Evolutionary conservation across 768 basidiomycete genomes (phyloP), one percentile per base, ranked within the genome.

Genomic region (Polyporus arcularius): DNA sequence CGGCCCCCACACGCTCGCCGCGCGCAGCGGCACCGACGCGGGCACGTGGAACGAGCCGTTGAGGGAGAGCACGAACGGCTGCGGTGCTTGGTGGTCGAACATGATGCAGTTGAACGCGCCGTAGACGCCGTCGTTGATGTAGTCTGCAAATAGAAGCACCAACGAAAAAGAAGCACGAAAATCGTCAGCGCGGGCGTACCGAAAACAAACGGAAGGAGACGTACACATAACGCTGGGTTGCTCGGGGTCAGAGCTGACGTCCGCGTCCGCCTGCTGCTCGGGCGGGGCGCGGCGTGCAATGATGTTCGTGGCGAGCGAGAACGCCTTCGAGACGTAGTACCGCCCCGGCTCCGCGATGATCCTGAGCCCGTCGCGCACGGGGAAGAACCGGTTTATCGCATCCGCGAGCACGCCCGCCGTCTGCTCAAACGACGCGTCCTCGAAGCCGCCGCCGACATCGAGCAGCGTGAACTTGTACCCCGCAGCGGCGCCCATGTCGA

Each of bases 81-180:
- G 85, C 58, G 69, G 68, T 18, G 64, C 53, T 47, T 96, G 95
- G 76, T 99, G 97, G 76, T 98, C 97, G 76, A 98, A 98, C 71
- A 98, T 80, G 76, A 95, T 95, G 78, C 92, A 95, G 80, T 96
- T 95, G 81, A 96, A 95, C 21, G 94, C 87, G 53, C 96, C 95
- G 74, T 99, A 99, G 42, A 99, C 94, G 46, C 97, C 97, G 74
- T 98, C 96, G 78, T 98, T 98, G 84, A 98, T 94, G 80, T 98
- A 98, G 80, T 98, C 95, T 97, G 74, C 40, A 57, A 26, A 26
- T 26, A 26, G 21, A 26, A 26, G 21, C 21, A 26, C 21, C 21
- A 26, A 26, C 21, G 32, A 32, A 32, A n/a, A 9, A 12, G 41
- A 18, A 32, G 60, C 53, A 49, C 47, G 30, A 12, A 21, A 12